Evolutionary conservation across 345 rosid species (phyloP), one percentile per base, ranked within the genome.

Genomic region (rapeseed (Brassica napus)): DNA sequence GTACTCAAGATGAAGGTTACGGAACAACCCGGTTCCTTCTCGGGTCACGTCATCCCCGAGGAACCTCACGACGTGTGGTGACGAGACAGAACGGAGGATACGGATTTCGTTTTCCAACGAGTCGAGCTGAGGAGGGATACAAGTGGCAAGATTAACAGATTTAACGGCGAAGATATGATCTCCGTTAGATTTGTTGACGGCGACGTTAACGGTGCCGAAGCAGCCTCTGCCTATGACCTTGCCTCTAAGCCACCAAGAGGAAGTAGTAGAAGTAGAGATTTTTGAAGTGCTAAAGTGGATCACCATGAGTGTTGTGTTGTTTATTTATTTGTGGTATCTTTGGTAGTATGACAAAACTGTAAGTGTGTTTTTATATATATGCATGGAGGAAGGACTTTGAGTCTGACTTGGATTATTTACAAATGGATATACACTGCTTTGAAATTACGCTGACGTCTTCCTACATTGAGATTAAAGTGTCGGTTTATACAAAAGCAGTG

Each of bases 21-120:
- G 62, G 31, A 14, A 74, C 71, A 44, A 35, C 60, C 37, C 16
- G 8, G 59, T 63, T 34, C 77, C 70, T 37, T 73, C 77, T 42
- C 59, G 37, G n/a, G 77, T 59, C 18, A 73, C 70, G 16, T 73
- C 77, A 15, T 73, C 77, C 61, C 77, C 61, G 1, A 73, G 59
- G 59, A 60, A 73, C 37, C 16, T 55, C 18, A 72, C 75, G 75
- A 72, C 10, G 54, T 73, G 69, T 12, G 57, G 77, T 35, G 69
- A 73, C 0, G 69, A 62, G 32, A 88, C 77, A 1, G 90, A 86
- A 4, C 87, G 81, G 28, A 90, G 94, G 64, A 87, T 82, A 76
- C 82, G 63, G 60, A 90, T 87, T 81, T 90, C 94, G 63, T 84
- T 85, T 81, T 88, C 90, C 62, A 90, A 58, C 9, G 85, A 76